Base-by-base conservation (phyloP, 108 stramenopile species). In the Skeletonema menzelii region DNA sequence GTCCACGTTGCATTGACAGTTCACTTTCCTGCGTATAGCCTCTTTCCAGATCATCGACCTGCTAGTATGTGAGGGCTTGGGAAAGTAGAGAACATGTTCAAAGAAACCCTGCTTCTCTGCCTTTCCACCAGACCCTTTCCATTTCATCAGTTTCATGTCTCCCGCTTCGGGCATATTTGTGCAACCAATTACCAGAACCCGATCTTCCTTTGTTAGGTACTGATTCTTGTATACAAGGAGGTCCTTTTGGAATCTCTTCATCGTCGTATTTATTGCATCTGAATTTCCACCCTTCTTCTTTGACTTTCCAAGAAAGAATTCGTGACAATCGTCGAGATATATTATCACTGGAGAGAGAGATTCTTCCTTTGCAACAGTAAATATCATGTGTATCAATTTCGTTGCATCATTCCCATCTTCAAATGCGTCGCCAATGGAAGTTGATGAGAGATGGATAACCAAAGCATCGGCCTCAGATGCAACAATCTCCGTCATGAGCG, bases 391-490 rank as follows among this genome's bases (percentile, higher is more conserved):
- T 30, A 93, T 34, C 15, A 89, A 67, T 59, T 88, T 87, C 4
- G 87, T 86, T 6, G 94, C 85, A 8, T 84, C 91, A 47, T 82
- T 80, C 17, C 86, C 90, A 10, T 77, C 92, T 32, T 68, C 76
- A 64, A 90, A 92, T 4, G 78, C 38, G 13, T 82, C 63, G 2
- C 88, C 91, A 56, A 89, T 71, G 40, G 76, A 69, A 42, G 69
- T 74, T 0, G 91, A 86, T 35, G 87, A 87, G 19, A 95, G 82
- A 46, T 95, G 86, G 60, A 95, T 89, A 26, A 95, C 71, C 49
- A 95, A 37, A 11, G 92, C 94, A 30, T 89, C 91, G 24, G 91
- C 40, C 61, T 93, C 89, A 38, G 82, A 86, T 47, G 94, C 94
- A 17, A 93, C 77, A n/a, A 90, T 89, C 72, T 93, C 83, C 19